Base-by-base conservation (phyloP, 768 basidiomycete species). In the Leccinum rimulosum region DNA sequence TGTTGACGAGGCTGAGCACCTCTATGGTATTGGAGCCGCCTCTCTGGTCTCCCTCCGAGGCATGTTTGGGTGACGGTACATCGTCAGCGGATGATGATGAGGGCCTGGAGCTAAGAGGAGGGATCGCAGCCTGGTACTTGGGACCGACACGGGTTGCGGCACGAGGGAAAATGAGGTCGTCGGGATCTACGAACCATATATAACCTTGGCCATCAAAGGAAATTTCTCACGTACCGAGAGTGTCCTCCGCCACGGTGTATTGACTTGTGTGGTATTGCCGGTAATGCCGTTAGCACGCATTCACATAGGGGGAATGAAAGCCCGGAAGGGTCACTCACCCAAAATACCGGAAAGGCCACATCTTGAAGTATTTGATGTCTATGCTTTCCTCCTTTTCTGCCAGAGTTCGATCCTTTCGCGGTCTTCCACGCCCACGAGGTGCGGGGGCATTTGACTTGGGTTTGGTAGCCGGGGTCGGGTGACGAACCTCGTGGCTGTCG, bases 261-360 rank as follows among this genome's bases (percentile, higher is more conserved):
- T 88, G 84, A 28, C 94, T 96, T 71, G 55, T 54, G 54, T 22
- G 54, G 19, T 11, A 31, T 60, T 54, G 49, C 57, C 63, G 50
- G 60, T 52, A 58, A 14, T 47, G 54, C 15, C 33, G 31, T 71
- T 43, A 67, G 61, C 61, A 49, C 31, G 25, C 6, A 33, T 27
- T 60, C 40, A 49, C 43, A 45, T 31, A 54, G 19, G 43, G 25
- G 33, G 22, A 52, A 54, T 49, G 28, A 28, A 45, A 14, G 40
- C 25, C 35, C 35, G 8, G 43, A 45, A 57, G 38, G 17, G 30
- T 3, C 22, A 74, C 89, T 74, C 73, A 95, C 95, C 95, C 95
- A 73, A 98, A 98, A 76, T 99, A 99, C 57, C 97, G 82, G 76
- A 95, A 97, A 4, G 87, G 91, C 92, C 89, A 95, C 86, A 88